A percentile compares a stretch with the other conserved stretches of the same genome.
Evolutionary conservation across 2,329 filamentous ascomycete genomes (phyloP).

Genomic region (Fusarium denticulatum): DNA sequence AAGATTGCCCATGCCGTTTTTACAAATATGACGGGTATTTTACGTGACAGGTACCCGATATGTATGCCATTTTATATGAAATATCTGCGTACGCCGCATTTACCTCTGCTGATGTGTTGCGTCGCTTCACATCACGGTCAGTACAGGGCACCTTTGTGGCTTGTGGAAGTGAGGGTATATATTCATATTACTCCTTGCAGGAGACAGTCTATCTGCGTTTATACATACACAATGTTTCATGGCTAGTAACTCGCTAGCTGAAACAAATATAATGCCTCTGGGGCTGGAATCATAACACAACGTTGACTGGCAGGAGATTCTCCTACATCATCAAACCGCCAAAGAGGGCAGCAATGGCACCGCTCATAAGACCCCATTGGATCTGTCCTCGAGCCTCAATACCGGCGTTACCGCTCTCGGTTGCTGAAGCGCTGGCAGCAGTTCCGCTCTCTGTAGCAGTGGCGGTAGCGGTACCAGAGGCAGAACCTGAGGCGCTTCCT

Average conservation of each 20-base stretch:
- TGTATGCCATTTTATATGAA: not conserved
- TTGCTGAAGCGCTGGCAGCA: conserved; percentile 7
- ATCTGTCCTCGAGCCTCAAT: conserved; percentile 32
- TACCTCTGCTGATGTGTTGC: not conserved
- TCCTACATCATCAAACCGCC: conserved; percentile 39
- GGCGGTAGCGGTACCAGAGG: conserved; percentile 17
- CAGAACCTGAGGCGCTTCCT: conserved; percentile 13
- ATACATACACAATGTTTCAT: conserved; percentile 11
- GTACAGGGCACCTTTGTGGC: not conserved
- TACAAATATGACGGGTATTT: not conserved
- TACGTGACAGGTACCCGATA: not conserved
- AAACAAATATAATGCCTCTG: conserved; percentile 19
- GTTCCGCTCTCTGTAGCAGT: conserved; percentile 21
- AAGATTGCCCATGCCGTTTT: not conserved
- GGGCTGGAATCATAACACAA: conserved; percentile 17
- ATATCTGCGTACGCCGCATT: not conserved
- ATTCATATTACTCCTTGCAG: conserved; percentile 15
- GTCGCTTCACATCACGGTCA: not conserved
- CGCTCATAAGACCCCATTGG: conserved; percentile 40
- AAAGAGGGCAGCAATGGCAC: conserved; percentile 35
- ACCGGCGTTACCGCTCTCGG: conserved; percentile 30
- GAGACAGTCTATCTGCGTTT: conserved; percentile 1
- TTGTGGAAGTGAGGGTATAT: not conserved
- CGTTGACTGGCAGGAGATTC: not conserved
- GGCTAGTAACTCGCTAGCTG: conserved; percentile 21